Conservation (phyloP, 441 rosid genomes). For the Flueggea neowawraea region DNA sequence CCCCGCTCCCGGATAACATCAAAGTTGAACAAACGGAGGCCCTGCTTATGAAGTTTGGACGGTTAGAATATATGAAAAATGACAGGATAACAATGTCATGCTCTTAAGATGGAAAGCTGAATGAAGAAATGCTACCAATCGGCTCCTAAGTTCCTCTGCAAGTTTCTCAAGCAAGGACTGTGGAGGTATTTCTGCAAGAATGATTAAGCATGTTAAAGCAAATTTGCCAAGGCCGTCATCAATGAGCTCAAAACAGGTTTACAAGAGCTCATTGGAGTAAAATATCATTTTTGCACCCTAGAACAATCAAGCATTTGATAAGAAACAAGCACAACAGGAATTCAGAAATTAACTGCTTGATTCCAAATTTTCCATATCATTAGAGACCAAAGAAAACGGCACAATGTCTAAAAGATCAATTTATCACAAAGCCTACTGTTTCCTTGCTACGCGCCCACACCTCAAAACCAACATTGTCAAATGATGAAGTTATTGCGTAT, state of each 20-base stretch:
- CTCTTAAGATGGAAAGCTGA: constrained; percentile 8
- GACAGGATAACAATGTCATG: constrained; percentile 6
- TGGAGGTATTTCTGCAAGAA: constrained; percentile 81
- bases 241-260: constrained; percentile 2
- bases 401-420: too few species aligned
- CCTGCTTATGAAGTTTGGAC: constrained; percentile 31
- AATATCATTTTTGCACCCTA: too few species aligned
- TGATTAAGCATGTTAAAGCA: constrained; percentile 10
- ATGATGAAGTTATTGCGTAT: too few species aligned
- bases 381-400: not conserved
- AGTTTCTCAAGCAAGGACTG: constrained; percentile 77
- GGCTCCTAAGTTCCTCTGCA: constrained; percentile 66
- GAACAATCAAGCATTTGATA: too few species aligned
- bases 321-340: too few species aligned
- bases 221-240: not conserved
- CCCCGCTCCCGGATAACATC: constrained; percentile 67
- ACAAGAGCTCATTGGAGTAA: not conserved
- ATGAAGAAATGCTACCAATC: constrained; percentile 41
- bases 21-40: constrained; percentile 59
- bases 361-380: too few species aligned
- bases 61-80: constrained; percentile 11
- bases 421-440: too few species aligned
- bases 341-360: not conserved
- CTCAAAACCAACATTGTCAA: too few species aligned
- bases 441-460: too few species aligned